Conservation (phyloP, 352 stramenopile species). For the Pythium brachiatum region DNA sequence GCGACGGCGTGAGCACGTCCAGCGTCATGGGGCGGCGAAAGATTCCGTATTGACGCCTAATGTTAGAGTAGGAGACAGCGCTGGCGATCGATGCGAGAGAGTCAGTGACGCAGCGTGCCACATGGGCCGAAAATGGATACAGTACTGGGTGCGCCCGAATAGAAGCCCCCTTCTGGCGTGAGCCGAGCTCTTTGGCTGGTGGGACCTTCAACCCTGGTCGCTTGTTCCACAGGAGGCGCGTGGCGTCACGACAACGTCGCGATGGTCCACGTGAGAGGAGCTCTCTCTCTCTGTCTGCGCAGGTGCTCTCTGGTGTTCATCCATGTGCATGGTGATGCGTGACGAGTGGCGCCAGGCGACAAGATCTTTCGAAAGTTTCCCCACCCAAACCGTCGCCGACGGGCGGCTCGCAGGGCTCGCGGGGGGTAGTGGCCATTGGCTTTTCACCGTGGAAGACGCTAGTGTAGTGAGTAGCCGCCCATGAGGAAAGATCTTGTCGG, state of each 20-base stretch:
- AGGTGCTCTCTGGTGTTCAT: neutral
- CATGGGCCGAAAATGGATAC: neutral
- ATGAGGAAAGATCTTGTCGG: too few relatives aligned
- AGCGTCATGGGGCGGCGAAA: too few relatives aligned
- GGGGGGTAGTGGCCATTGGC: too few relatives aligned
- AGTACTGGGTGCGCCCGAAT: neutral
- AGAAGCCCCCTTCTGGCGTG: neutral
- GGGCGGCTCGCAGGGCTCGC: too few relatives aligned
- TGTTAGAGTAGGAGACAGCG: too few relatives aligned
- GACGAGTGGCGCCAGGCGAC: too few relatives aligned
- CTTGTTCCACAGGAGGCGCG: neutral
- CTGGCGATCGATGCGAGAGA: neutral
- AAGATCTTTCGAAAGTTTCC: too few relatives aligned
- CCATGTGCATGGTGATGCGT: too few relatives aligned
- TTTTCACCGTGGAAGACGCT: too few relatives aligned
- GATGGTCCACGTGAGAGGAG: neutral
- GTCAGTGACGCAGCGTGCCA: neutral
- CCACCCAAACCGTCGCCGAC: too few relatives aligned
- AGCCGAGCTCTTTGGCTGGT: neutral
- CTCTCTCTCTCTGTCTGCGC: neutral
- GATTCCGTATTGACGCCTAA: too few relatives aligned
- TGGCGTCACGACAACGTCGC: neutral
- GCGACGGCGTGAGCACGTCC: constrained; percentile 28
- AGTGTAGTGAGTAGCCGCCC: too few relatives aligned
- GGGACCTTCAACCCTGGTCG: neutral